phyloP scores from a whole-genome alignment of 2,329 filamentous ascomycete genomes.

The Xylariaceae sp. region DNA sequence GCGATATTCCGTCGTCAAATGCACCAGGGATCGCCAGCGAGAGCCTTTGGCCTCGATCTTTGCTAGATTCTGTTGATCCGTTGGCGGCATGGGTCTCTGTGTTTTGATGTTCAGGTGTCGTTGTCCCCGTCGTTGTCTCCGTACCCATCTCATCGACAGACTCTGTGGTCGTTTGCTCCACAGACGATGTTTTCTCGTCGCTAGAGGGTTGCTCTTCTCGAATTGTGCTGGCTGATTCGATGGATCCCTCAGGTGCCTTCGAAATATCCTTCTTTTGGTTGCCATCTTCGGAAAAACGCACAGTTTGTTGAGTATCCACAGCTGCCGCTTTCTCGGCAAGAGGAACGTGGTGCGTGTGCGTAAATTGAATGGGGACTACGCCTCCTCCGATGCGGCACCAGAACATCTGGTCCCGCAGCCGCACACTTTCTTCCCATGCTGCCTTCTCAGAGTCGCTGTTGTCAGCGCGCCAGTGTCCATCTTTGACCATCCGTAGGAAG shows the following conservation, averaged over 20 bases:
- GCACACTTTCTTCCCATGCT: conserved; percentile 93
- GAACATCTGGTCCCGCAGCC: conserved; percentile 91
- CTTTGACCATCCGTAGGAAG: conserved; percentile 86
- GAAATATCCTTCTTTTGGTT: conserved; percentile 7
- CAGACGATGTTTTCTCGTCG: conserved; percentile 7
- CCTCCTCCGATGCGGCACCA: conserved; percentile 92
- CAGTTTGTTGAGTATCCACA: conserved; percentile 33
- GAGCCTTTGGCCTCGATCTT: conserved; percentile 31
- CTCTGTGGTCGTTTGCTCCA: background rate
- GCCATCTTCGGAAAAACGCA: conserved; percentile 10
- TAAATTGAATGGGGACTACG: conserved; percentile 64
- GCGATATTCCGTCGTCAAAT: conserved; percentile 17
- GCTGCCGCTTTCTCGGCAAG: conserved; percentile 35
- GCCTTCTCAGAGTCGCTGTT: conserved; percentile 80
- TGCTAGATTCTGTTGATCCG: conserved; percentile 21
- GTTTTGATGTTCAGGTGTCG: conserved; percentile 5
- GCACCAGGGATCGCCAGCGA: conserved; percentile 38
- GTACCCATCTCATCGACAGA: background rate
- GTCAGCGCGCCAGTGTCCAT: conserved; percentile 85
- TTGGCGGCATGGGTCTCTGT: conserved; percentile 20
- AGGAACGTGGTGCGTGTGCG: conserved; percentile 17
- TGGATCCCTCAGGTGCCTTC: conserved; percentile 10
- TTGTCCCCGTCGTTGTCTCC: background rate
- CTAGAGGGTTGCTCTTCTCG: conserved; percentile 3
- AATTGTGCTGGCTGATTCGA: conserved; percentile 10